Conservation (phyloP, 352 stramenopile genomes). For the Phytophthora constricta region DNA sequence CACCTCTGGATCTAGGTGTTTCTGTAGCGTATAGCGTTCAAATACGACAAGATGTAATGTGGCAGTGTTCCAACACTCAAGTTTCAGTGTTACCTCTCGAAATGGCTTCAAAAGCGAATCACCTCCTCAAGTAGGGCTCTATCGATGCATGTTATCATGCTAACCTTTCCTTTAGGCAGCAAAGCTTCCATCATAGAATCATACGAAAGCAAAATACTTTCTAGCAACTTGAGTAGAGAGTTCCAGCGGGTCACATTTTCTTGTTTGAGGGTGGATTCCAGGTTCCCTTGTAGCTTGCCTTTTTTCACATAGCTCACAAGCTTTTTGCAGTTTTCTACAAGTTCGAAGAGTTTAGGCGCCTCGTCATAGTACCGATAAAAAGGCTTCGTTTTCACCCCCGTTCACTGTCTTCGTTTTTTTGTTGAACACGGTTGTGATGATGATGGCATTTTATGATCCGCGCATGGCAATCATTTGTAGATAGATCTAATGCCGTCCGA, state of each 20-base stretch:
- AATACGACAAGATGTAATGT: background rate
- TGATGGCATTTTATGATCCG: conserved; percentile 11
- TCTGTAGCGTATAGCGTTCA: background rate
- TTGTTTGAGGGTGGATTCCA: background rate
- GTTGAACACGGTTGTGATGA: conserved; percentile 1
- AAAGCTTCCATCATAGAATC: background rate
- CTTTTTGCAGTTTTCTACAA: conserved; percentile 7
- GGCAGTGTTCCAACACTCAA: background rate
- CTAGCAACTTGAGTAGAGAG: background rate
- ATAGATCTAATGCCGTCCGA: background rate
- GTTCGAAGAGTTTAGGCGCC: conserved; percentile 1
- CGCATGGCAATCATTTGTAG: conserved; percentile 11
- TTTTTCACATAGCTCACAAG: conserved; percentile 7
- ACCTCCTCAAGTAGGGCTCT: background rate
- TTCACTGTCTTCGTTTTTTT: background rate
- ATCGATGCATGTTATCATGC: conserved; percentile 5
- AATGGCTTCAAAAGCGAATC: background rate
- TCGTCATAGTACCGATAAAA: conserved; percentile 1
- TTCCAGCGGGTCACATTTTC: background rate
- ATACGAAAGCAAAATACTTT: conserved; percentile 12
- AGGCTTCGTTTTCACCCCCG: background rate
- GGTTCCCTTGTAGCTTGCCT: conserved; percentile 1
- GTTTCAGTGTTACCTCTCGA: background rate
- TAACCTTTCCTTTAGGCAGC: background rate
- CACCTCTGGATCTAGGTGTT: background rate